These are phyloP conservation scores for Pleomassaria siparia DNA, from an alignment of 2,329 filamentous ascomycete species.

Conservation along the genomic window DNA sequence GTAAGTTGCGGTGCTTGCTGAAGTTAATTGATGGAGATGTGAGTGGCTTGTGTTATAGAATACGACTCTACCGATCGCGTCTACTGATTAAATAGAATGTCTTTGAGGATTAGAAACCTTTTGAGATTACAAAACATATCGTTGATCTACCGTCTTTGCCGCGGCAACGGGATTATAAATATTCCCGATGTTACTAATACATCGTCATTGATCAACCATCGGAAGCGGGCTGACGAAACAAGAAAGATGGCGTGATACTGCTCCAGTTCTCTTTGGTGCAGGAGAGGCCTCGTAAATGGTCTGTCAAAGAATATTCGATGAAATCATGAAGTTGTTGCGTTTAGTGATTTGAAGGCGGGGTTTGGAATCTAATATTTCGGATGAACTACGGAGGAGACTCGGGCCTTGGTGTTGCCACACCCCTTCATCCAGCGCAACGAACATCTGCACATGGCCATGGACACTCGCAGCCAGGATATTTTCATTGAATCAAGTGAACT, in stretches of 20 bases:
- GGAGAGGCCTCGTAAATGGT: neutral
- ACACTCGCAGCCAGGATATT: no score
- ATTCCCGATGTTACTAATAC: conserved; percentile 34
- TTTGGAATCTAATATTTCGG: neutral
- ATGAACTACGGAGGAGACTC: neutral
- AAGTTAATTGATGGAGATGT: conserved; percentile 9
- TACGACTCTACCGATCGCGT: conserved; percentile 6
- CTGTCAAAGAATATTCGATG: neutral
- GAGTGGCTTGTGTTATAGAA: conserved; percentile 13
- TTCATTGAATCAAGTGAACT: no score
- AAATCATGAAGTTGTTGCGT: neutral
- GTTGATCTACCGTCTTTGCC: conserved; percentile 15
- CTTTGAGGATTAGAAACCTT: conserved; percentile 32
- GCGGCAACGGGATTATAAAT: conserved; percentile 39
- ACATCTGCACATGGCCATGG: neutral
- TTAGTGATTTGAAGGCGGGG: neutral
- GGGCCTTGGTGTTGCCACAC: neutral
- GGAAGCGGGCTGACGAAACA: conserved; percentile 28
- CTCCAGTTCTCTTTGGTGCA: neutral
- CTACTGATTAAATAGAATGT: conserved; percentile 23
- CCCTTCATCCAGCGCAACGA: neutral
- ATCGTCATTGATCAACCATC: conserved; percentile 25
- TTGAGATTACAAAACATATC: conserved; percentile 6
- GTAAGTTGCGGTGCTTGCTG: conserved; percentile 4
- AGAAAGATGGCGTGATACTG: conserved; percentile 24